Conservation (phyloP, 352 stramenopile species). For the Pythium periplocum region DNA sequence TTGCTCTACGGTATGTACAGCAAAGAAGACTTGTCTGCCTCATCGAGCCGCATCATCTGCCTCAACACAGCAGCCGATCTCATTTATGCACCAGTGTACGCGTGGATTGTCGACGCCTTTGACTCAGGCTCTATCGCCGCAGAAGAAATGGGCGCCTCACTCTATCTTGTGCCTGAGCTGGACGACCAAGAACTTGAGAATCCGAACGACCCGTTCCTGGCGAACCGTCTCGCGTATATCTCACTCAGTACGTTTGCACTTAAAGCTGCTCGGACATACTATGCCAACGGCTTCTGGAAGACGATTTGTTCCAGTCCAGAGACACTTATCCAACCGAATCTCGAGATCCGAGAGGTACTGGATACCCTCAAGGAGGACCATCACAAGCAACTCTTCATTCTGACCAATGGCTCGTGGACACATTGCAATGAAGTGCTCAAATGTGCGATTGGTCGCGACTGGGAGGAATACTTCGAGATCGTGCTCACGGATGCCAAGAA, state of each 20-base stretch:
- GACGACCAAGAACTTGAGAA: conserved; percentile 22
- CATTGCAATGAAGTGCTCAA: conserved; percentile 55
- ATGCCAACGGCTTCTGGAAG: conserved; percentile 41
- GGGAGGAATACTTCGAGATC: conserved; percentile 39
- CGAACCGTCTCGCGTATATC: conserved; percentile 36
- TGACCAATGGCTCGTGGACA: conserved; percentile 48
- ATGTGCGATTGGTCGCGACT: conserved; percentile 39
- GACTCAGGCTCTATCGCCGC: conserved; percentile 35
- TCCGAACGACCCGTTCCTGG: conserved; percentile 36
- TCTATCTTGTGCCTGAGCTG: conserved; percentile 38
- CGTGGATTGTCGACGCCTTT: conserved; percentile 48
- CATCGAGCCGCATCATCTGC: conserved; percentile 31
- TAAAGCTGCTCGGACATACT: conserved; percentile 36
- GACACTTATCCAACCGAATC: conserved; percentile 36
- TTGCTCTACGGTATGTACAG: conserved; percentile 27
- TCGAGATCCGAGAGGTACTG: conserved; percentile 32
- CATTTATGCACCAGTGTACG: conserved; percentile 44
- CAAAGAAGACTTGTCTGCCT: conserved; percentile 16
- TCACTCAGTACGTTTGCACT: conserved; percentile 34
- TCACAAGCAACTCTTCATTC: conserved; percentile 37
- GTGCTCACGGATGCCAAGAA: conserved; percentile 47
- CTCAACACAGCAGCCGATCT: conserved; percentile 44
- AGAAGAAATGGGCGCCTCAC: conserved; percentile 33
- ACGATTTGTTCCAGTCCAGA: conserved; percentile 35
- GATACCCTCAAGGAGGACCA: conserved; percentile 23